These are phyloP conservation scores for Yamadazyma sp. DNA, from an alignment of 1,139 yeast genomes.

Conservation along the genomic window DNA sequence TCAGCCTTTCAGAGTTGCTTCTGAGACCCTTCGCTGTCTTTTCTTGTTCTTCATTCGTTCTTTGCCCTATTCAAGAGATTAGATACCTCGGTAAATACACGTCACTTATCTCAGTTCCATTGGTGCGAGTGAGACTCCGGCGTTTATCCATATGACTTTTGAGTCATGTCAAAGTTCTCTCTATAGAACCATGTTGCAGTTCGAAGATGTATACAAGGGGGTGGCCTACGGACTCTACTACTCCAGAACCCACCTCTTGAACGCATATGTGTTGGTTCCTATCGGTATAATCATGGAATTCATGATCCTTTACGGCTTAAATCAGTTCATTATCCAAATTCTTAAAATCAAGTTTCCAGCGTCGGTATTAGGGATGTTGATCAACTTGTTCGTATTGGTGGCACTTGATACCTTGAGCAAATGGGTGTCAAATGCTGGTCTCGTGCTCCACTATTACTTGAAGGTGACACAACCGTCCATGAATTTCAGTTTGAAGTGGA, in stretches of 20 bases:
- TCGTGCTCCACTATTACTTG: conserved; percentile 42
- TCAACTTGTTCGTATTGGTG: conserved; percentile 53
- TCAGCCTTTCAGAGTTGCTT: no score
- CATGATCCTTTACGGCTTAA: conserved; percentile 60
- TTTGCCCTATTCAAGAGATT: no score
- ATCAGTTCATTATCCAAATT: conserved; percentile 47
- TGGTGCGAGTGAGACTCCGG: conserved; percentile 2
- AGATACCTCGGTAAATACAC: background rate
- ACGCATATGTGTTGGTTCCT: conserved; percentile 37
- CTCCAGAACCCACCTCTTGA: conserved; percentile 25
- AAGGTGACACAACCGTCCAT: conserved; percentile 58
- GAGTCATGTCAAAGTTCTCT: background rate
- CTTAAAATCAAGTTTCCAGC: conserved; percentile 66
- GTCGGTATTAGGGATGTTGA: conserved; percentile 73
- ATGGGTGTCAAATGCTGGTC: conserved; percentile 7
- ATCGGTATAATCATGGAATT: conserved; percentile 34
- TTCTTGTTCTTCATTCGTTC: no score
- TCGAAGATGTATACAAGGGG: conserved; percentile 10
- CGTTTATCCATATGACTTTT: background rate
- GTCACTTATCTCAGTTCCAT: conserved; percentile 2
- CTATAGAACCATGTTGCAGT: background rate
- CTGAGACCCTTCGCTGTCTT: no score
- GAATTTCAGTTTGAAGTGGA: conserved; percentile 74
- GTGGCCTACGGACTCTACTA: conserved; percentile 17
- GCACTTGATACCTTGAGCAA: conserved; percentile 25